Base-by-base conservation (phyloP, 2,329 filamentous ascomycete genomes). In the Kalaharituber pfeilii region DNA sequence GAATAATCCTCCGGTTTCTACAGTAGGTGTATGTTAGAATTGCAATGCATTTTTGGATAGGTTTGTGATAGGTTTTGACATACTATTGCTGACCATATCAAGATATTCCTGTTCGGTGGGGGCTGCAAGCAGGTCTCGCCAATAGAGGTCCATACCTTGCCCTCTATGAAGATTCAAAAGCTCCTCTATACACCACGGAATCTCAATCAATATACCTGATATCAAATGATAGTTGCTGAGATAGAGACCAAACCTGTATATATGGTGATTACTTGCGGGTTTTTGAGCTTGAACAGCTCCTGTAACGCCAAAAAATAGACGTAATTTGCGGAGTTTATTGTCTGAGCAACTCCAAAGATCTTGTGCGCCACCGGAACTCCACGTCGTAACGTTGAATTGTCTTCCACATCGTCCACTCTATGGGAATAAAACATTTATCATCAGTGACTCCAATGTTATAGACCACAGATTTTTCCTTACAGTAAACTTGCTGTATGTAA, bases 141-240 rank as follows among this genome's bases (percentile, higher is more conserved):
- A 94, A 71, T 84, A 91, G 33, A 94, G 75, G 63, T 94, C 87
- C 83, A 93, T 88, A 60, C 86, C 86, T 69, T 94, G 86, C 20
- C 86, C 86, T 27, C 85, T 75, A 68, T 94, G 86, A 50, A 94
- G 77, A 66, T 91, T 87, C 59, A 88, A 70, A 28, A 94, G 74
- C 70, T 93, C 86, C 59, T 91, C 84, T 61, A 52, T 4, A 22
- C 22, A 22, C 13, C 4, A 13, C 27, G 44, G 28, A 54, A 24
- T n/a, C 30, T 29, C 13, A 11, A 13, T 47, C 24, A 47, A 22
- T 22, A 7, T 24, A 22, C 26, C n/a, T 7, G n/a, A 8, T 22
- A n/a, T 9, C 26, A 9, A 39, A 28, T 22, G n/a, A 18, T 27
- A 11, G 24, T 27, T 7, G 28, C n/a, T n/a, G 8, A 20, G 20